phyloP scores from a whole-genome alignment of 2,329 filamentous ascomycete genomes.

The Colletotrichum australisinense region DNA sequence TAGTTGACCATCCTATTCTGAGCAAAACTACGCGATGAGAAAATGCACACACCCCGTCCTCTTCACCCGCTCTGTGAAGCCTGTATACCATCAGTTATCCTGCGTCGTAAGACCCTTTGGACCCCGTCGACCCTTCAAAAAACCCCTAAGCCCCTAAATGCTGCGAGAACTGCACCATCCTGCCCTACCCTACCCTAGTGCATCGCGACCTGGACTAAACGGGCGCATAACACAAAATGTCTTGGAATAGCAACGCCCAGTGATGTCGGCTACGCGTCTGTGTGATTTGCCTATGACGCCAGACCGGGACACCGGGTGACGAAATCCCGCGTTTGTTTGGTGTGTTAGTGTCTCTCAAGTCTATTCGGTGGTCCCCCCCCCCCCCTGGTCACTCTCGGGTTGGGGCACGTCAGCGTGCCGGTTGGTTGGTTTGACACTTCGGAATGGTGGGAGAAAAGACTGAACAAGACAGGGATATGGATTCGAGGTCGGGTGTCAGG shows the following conservation, averaged over 20 bases:
- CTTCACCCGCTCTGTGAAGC: not conserved
- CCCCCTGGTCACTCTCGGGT: not conserved
- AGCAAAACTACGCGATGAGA: not conserved
- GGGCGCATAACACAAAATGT: not conserved
- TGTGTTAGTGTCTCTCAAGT: not conserved
- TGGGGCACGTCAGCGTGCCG: not conserved
- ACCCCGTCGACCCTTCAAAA: not conserved
- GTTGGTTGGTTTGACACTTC: not conserved
- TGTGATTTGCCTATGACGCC: slow-evolving; percentile 21
- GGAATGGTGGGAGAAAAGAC: not conserved
- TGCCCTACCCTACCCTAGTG: not conserved
- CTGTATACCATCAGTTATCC: not conserved
- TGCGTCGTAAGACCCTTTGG: not conserved
- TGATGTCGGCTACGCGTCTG: slow-evolving; percentile 1
- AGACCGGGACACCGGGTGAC: slow-evolving; percentile 27
- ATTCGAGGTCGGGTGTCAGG: slow-evolving; percentile 12
- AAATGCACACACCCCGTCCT: slow-evolving; percentile 22
- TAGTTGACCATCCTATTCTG: not conserved
- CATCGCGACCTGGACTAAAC: not conserved
- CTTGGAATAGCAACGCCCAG: not conserved
- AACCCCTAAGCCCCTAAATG: not conserved
- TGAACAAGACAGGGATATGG: slow-evolving; percentile 1
- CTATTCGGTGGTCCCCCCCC: slow-evolving; percentile 20
- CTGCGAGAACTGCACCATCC: not conserved
- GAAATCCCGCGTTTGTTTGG: slow-evolving; percentile 18